Evolutionary conservation across 495 filamentous ascomycete species (phyloP).

Genomic region (Daldinia loculata): DNA sequence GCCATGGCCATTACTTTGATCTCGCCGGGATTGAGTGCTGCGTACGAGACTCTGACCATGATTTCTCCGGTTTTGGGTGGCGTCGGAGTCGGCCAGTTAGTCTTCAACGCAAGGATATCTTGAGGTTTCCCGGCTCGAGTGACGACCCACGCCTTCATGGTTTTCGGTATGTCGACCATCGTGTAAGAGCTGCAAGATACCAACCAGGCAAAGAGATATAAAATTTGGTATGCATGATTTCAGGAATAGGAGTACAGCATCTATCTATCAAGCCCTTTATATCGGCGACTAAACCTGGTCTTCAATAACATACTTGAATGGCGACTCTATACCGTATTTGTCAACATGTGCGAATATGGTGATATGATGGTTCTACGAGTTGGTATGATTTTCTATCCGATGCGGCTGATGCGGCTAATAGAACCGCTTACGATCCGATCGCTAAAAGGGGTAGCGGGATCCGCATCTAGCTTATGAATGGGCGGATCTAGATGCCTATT

Average conservation of each 20-base stretch:
- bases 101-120: constrained; percentile 3
- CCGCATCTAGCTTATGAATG: constrained; percentile 32
- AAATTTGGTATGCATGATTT: not conserved
- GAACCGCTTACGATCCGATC: not conserved
- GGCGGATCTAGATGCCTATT: constrained; percentile 11
- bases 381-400: not conserved
- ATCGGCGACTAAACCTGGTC: not conserved
- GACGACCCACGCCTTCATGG: not conserved
- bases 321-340: not conserved
- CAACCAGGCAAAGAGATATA: not conserved
- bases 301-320: not conserved
- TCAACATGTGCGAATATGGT: not conserved
- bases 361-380: not conserved
- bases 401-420: constrained; percentile 1
- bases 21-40: constrained; percentile 34
- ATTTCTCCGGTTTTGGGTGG: constrained; percentile 31
- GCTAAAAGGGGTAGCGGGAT: constrained; percentile 17
- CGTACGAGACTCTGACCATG: constrained; percentile 35
- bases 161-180: not conserved
- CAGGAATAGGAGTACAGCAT: not conserved
- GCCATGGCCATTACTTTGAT: constrained; percentile 31
- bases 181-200: not conserved
- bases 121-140: not conserved
- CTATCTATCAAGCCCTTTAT: not conserved
- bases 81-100: constrained; percentile 29